A percentile compares a stretch with the other conserved stretches of the same genome.
These are phyloP conservation scores for Candida maltosa DNA, from an alignment of 805 yeast species.

Conservation along the genomic window DNA sequence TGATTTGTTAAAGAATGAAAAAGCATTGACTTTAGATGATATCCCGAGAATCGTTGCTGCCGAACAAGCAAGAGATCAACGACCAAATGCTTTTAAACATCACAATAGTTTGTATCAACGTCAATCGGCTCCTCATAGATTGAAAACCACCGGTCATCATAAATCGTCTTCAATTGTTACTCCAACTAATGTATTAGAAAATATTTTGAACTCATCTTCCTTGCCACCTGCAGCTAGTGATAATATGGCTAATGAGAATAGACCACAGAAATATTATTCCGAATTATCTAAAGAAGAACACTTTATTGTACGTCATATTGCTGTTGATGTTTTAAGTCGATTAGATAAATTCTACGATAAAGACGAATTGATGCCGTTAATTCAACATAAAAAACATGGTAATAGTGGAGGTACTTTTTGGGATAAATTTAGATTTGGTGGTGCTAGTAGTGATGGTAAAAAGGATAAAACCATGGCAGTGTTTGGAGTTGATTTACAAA, in stretches of 20 bases:
- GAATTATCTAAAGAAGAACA: conserved; percentile 60
- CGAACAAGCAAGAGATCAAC: conserved; percentile 89
- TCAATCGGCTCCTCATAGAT: conserved; percentile 18
- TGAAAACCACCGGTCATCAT: conserved; percentile 3
- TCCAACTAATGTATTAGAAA: conserved; percentile 9
- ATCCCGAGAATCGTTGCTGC: conserved; percentile 96
- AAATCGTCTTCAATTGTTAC: not conserved
- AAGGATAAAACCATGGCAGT: conserved; percentile 40
- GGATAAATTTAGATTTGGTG: conserved; percentile 49
- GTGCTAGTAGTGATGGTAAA: conserved; percentile 17
- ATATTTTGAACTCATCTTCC: conserved; percentile 2
- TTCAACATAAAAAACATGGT: conserved; percentile 40
- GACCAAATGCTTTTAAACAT: conserved; percentile 90
- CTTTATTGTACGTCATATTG: conserved; percentile 54
- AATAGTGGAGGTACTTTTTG: conserved; percentile 57
- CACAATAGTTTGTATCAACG: conserved; percentile 50
- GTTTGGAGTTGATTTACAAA: conserved; percentile 75
- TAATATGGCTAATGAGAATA: conserved; percentile 10
- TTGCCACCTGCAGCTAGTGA: conserved; percentile 1
- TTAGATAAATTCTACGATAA: conserved; percentile 20
- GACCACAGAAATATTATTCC: conserved; percentile 51
- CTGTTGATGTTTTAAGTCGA: conserved; percentile 49
- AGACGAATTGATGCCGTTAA: conserved; percentile 36
- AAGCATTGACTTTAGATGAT: conserved; percentile 88
- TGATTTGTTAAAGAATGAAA: conserved; percentile 71